Evolutionary conservation across 2,329 filamentous ascomycete genomes (phyloP).

Genomic region (Coleophoma cylindrospora): DNA sequence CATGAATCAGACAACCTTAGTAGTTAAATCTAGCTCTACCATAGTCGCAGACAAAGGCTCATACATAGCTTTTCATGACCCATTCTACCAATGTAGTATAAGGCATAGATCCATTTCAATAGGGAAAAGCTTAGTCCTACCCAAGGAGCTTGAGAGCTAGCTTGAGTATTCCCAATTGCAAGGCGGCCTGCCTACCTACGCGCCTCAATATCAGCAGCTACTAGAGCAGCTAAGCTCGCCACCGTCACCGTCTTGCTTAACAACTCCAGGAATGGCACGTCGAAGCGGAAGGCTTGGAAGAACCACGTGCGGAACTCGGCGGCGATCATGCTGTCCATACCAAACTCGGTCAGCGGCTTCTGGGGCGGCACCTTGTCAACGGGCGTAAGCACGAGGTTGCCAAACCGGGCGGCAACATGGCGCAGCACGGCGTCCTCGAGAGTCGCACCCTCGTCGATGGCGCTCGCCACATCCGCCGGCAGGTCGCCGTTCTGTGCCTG

Average conservation of each 20-base stretch:
- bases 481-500: neutral
- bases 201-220: too few species aligned
- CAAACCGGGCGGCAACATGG: slow-evolving; percentile 11
- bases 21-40: too few species aligned
- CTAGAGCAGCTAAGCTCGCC: too few species aligned
- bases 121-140: too few species aligned
- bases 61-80: too few species aligned
- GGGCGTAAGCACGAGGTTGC: slow-evolving; percentile 20
- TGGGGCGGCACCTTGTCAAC: slow-evolving; percentile 20
- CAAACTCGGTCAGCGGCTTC: slow-evolving; percentile 27
- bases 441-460: neutral
- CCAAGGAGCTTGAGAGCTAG: too few species aligned
- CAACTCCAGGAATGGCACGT: slow-evolving; percentile 27
- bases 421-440: slow-evolving; percentile 17
- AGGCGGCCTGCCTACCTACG: too few species aligned
- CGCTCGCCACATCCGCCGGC: slow-evolving; percentile 1
- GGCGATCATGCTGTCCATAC: slow-evolving; percentile 36
- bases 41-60: too few species aligned
- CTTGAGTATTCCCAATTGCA: too few species aligned
- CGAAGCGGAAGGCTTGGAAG: slow-evolving; percentile 25
- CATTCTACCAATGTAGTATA: too few species aligned
- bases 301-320: slow-evolving; percentile 34
- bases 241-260: slow-evolving; percentile 3
- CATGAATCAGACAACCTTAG: too few species aligned
- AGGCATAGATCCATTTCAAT: too few species aligned